Conservation (phyloP, 768 basidiomycete genomes). For the Pleurotus salmoneostramineus region DNA sequence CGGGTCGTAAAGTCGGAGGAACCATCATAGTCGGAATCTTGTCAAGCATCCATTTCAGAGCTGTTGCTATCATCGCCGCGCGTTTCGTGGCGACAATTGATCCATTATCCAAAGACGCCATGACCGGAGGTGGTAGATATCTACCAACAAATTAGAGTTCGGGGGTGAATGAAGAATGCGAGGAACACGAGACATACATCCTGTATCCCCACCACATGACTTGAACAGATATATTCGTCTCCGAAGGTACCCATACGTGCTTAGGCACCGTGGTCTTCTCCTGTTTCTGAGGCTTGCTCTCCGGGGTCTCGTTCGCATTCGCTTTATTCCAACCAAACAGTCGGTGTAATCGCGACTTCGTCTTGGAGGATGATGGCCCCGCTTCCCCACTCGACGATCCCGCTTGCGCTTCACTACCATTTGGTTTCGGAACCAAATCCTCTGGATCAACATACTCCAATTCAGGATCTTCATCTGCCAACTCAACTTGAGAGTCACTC, state of each 20-base stretch:
- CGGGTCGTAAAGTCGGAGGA: conserved; percentile 56
- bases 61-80: conserved; percentile 70
- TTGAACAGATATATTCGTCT: conserved; percentile 68
- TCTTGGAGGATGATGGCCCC: conserved; percentile 11
- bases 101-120: conserved; percentile 57
- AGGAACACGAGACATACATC: no score
- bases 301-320: conserved; percentile 6
- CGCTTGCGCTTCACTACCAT: conserved; percentile 15
- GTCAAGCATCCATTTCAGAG: conserved; percentile 68
- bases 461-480: conserved; percentile 58
- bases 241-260: conserved; percentile 67
- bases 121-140: conserved; percentile 74
- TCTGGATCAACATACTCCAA: conserved; percentile 1
- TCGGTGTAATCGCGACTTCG: conserved; percentile 8
- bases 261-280: neutral
- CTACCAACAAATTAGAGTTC: conserved; percentile 21
- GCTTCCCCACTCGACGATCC: neutral
- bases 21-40: conserved; percentile 58
- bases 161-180: no score
- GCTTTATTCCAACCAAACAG: conserved; percentile 11
- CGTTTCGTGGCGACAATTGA: conserved; percentile 69
- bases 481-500: conserved; percentile 57
- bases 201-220: conserved; percentile 82
- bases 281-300: conserved; percentile 15
- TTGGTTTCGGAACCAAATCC: conserved; percentile 27